phyloP scores from a whole-genome alignment of 345 rosid genomes.

The Pistacia integerrima region DNA sequence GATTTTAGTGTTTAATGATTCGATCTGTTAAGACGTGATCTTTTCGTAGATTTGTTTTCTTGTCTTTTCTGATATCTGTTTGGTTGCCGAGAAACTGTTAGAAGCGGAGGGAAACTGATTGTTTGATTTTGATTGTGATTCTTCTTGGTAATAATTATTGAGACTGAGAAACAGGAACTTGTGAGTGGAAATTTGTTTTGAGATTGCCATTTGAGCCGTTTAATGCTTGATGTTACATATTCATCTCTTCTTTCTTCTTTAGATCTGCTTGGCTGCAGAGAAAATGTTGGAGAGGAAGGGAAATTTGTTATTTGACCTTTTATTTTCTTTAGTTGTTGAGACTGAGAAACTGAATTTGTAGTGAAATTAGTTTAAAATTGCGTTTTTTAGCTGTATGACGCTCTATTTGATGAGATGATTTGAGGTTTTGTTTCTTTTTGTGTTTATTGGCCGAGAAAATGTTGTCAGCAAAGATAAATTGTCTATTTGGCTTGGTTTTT shows the following conservation, averaged over 20 bases:
- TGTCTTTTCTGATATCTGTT: background rate
- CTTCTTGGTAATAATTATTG: background rate
- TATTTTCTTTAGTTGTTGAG: background rate
- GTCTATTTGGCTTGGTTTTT: background rate
- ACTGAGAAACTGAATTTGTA: background rate
- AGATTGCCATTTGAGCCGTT: background rate
- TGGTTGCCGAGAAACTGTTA: conserved; percentile 9
- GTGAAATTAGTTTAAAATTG: background rate
- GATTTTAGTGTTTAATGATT: background rate
- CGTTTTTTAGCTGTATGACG: background rate
- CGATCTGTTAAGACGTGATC: conserved; percentile 27
- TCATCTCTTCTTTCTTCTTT: background rate
- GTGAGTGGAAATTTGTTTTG: background rate
- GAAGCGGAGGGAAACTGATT: conserved; percentile 2
- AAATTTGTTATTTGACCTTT: background rate
- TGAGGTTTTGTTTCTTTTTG: no score
- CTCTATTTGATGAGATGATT: background rate
- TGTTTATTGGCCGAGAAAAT: no score
- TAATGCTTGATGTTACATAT: background rate
- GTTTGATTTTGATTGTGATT: background rate
- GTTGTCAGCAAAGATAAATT: no score
- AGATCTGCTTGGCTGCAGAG: conserved; percentile 9
- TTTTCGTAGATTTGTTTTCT: background rate
- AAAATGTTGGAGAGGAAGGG: background rate
- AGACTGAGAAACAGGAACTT: background rate